phyloP scores from a whole-genome alignment of 2,329 filamentous ascomycete genomes.

The Epichloe uncinata region DNA sequence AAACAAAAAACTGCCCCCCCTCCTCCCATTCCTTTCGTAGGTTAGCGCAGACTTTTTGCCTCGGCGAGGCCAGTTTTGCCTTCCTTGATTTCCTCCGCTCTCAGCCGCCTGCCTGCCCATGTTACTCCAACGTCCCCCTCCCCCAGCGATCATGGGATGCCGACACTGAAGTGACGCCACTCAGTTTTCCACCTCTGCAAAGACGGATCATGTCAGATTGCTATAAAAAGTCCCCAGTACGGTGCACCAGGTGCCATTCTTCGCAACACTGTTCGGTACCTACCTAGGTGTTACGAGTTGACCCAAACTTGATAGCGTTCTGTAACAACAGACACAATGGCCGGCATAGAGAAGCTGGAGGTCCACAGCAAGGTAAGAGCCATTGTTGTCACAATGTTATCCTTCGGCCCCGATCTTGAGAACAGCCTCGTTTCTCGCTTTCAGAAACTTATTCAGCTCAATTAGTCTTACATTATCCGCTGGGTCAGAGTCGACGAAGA shows the following conservation, averaged over 20 bases:
- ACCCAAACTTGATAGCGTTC: background rate
- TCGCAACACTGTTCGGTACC: background rate
- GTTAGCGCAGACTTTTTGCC: too few relatives aligned
- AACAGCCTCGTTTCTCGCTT: background rate
- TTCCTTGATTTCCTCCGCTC: background rate
- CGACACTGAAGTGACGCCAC: background rate
- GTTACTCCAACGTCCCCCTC: background rate
- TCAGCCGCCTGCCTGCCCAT: background rate
- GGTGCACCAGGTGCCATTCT: background rate
- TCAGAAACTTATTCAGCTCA: constrained; percentile 8
- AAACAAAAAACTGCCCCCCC: too few relatives aligned
- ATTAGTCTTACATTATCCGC: constrained; percentile 89
- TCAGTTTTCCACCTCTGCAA: background rate
- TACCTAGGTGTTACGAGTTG: background rate
- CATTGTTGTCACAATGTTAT: background rate
- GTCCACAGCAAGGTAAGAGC: constrained; percentile 79
- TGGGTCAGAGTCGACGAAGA: constrained; percentile 88
- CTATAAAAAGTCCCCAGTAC: background rate
- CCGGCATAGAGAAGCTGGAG: constrained; percentile 90
- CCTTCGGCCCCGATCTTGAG: background rate
- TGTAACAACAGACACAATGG: constrained; percentile 41
- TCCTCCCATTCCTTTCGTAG: too few relatives aligned
- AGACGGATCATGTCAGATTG: background rate
- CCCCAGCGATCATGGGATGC: background rate
- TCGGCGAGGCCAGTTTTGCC: background rate